Conservation (phyloP, 805 yeast genomes). For the Starmerella asiatica region DNA sequence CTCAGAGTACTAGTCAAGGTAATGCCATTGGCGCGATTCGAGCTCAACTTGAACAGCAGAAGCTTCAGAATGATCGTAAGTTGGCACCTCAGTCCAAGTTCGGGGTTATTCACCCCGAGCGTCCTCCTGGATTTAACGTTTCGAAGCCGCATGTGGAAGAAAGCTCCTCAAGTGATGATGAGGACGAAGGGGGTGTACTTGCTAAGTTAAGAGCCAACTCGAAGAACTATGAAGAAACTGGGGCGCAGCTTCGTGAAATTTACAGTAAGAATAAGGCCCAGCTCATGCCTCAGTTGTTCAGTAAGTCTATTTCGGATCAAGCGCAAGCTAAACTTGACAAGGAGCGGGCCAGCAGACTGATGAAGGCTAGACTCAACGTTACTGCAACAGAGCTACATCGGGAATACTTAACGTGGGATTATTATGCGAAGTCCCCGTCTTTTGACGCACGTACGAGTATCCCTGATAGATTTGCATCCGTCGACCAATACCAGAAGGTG, state of each 20-base stretch:
- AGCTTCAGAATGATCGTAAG: neutral
- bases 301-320: neutral
- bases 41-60: slow-evolving; percentile 2
- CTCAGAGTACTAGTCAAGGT: slow-evolving; percentile 3
- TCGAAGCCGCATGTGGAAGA: slow-evolving; percentile 23
- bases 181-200: slow-evolving; percentile 31
- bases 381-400: slow-evolving; percentile 63
- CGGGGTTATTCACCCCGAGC: slow-evolving; percentile 33
- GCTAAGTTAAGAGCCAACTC: slow-evolving; percentile 20
- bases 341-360: slow-evolving; percentile 54
- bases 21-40: slow-evolving; percentile 6
- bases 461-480: slow-evolving; percentile 41
- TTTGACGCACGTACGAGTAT: slow-evolving; percentile 33
- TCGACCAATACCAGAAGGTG: slow-evolving; percentile 50
- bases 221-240: slow-evolving; percentile 16
- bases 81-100: neutral
- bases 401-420: slow-evolving; percentile 65
- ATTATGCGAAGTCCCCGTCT: slow-evolving; percentile 43
- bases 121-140: slow-evolving; percentile 37
- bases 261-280: slow-evolving; percentile 3
- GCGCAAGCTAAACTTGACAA: slow-evolving; percentile 22
- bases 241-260: slow-evolving; percentile 8
- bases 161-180: slow-evolving; percentile 31
- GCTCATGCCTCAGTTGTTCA: neutral
- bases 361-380: slow-evolving; percentile 68